A percentile compares a stretch with the other conserved stretches of the same genome.
Evolutionary conservation across 306 rosid species (phyloP).

Genomic region (Sicyos baderoa): DNA sequence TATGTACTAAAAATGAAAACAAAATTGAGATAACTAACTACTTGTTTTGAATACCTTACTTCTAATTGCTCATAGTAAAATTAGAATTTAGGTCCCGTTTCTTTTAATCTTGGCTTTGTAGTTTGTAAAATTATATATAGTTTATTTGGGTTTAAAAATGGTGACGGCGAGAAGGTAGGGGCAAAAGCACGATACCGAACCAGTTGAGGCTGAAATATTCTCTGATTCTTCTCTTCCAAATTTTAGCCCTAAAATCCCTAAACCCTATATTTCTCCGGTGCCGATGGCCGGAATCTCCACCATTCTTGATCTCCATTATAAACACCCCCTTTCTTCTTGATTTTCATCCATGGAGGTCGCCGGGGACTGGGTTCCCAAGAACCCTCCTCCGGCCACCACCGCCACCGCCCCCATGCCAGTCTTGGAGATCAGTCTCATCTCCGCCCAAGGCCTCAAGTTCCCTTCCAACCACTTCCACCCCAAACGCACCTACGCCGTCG

Average conservation of each 20-base stretch:
- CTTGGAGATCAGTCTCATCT: conserved; percentile 86
- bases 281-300: conserved; percentile 4
- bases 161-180: too few species aligned
- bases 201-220: too few species aligned
- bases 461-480: conserved; percentile 36
- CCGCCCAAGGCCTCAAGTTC: conserved; percentile 63
- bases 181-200: too few species aligned
- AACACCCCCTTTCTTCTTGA: conserved; percentile 8
- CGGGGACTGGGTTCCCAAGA: conserved; percentile 15
- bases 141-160: too few species aligned
- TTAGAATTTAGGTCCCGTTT: too few species aligned
- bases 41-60: too few species aligned
- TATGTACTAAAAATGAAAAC: too few species aligned
- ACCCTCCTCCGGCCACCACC: conserved; percentile 17
- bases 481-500: conserved; percentile 56
- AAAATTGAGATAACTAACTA: too few species aligned
- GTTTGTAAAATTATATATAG: too few species aligned
- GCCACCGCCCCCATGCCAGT: conserved; percentile 22
- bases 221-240: not conserved
- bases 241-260: not conserved
- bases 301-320: conserved; percentile 26
- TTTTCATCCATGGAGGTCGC: conserved; percentile 22
- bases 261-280: conserved; percentile 19
- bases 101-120: too few species aligned
- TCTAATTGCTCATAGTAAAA: too few species aligned